These are phyloP conservation scores for Uronychia binucleata DNA, from an alignment of 73 alveolate genomes.

Conservation along the genomic window DNA sequence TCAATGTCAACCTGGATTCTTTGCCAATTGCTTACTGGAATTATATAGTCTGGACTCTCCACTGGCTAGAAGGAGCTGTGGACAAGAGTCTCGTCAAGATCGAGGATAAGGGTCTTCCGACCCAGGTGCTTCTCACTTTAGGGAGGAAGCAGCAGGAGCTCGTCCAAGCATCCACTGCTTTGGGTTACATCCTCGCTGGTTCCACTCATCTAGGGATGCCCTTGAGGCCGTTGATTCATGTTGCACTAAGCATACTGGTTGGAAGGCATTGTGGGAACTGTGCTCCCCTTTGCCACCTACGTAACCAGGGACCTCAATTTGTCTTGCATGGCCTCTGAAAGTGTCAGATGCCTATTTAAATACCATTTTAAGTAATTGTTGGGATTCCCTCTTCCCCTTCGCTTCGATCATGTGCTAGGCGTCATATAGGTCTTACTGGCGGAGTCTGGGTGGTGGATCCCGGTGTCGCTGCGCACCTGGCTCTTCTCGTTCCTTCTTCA, in stretches of 20 bases:
- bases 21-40: slow-evolving; percentile 41
- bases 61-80: slow-evolving; percentile 56
- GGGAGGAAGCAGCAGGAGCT: not conserved
- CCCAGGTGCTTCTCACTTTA: not conserved
- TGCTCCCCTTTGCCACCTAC: not conserved
- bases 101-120: slow-evolving; percentile 50
- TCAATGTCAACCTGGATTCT: slow-evolving; percentile 58
- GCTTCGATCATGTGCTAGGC: no score
- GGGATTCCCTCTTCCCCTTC: not conserved
- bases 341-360: not conserved
- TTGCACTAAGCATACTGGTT: no score
- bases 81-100: slow-evolving; percentile 58
- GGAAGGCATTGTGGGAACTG: not conserved
- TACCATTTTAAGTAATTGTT: no score
- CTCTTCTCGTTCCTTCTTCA: not conserved
- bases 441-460: no score
- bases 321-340: not conserved
- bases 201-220: not conserved
- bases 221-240: not conserved
- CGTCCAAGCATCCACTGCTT: not conserved
- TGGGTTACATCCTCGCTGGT: not conserved
- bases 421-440: no score
- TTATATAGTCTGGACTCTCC: slow-evolving; percentile 38
- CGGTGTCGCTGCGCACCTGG: no score
- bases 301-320: not conserved